Percentiles rank a stretch among this genome's conserved stretches.
phyloP scores from a whole-genome alignment of 352 stramenopile genomes.

The Phytophthora cajani region DNA sequence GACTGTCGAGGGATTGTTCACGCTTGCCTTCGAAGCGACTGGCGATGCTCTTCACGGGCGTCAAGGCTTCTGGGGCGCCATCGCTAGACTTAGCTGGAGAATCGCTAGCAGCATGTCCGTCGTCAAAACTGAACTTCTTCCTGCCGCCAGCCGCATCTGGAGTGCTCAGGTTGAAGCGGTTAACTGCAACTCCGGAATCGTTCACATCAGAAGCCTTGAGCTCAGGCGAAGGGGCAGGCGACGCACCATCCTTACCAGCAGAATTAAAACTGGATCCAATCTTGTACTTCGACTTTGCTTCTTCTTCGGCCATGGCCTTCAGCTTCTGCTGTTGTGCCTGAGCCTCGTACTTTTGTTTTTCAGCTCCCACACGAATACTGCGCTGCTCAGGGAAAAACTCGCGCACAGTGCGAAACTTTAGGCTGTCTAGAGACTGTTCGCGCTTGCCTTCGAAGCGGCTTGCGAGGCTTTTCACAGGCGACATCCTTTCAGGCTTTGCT shows the following conservation, averaged over 20 bases:
- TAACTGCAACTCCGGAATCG: not conserved
- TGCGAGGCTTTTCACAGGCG: constrained; percentile 46
- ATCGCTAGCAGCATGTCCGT: constrained; percentile 10
- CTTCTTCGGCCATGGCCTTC: constrained; percentile 40
- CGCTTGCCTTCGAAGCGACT: constrained; percentile 73
- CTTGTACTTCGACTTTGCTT: constrained; percentile 46
- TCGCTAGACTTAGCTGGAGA: constrained; percentile 26
- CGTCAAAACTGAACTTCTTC: constrained; percentile 32
- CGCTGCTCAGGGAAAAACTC: constrained; percentile 47
- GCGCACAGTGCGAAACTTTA: constrained; percentile 50
- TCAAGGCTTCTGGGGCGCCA: constrained; percentile 20
- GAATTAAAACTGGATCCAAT: constrained; percentile 21
- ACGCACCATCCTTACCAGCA: constrained; percentile 15
- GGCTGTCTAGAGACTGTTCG: constrained; percentile 41
- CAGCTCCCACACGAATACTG: constrained; percentile 41
- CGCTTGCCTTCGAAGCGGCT: constrained; percentile 49
- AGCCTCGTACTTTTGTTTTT: constrained; percentile 49
- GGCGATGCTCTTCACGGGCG: constrained; percentile 66
- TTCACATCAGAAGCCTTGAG: not conserved
- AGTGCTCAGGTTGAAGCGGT: constrained; percentile 14
- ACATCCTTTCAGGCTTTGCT: constrained; percentile 34
- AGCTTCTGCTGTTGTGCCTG: constrained; percentile 40
- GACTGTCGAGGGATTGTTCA: constrained; percentile 62
- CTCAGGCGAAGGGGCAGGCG: constrained; percentile 1
- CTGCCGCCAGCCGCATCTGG: constrained; percentile 14